Base-by-base conservation (phyloP, 2,329 filamentous ascomycete genomes). In the Ascochyta lentis region DNA sequence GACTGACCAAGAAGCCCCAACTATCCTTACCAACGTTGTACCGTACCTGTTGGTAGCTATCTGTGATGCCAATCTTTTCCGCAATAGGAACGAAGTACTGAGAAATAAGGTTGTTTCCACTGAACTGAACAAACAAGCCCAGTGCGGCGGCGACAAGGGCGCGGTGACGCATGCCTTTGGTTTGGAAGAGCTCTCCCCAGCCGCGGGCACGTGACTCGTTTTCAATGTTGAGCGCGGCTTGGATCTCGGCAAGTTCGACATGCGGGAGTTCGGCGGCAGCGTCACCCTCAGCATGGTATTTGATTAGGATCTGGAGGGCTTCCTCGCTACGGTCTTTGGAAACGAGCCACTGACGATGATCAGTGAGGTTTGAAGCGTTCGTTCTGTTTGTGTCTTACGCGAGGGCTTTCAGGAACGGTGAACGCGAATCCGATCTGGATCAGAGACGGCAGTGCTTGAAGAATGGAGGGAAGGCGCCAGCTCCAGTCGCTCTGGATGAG, bases 51-150 rank as follows among this genome's bases (percentile, higher is more conserved):
- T 64, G 59, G 16, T 68, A 64, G 10, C 53, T 79, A 39, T 81
- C 77, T 1, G 64, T 81, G 64, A 89, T 88, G 24, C 86, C 86
- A 31, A 86, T 86, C 38, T 83, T 83, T 24, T 79, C 75, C 66
- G 88, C 86, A 58, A 89, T 82, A 29, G 80, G 78, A 49, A 86
- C 83, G 66, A 88, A 84, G 69, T 89, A 89, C 71, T 89, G 88
- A 56, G 56, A 84, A 68, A 89, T 84, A 2, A 89, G 76, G 3
- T 70, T 86, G 66, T 89, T 89, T 23, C 87, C 87, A 42, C 82
- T 86, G 72, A 87, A 89, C 71, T 89, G 86, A 1, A 85, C 87
- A 61, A 89, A 87, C 61, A 89, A 72, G 58, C 86, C 87, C 13
- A 89, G 79, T 0, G 83, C 86, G 31, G 88, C 74, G 22, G 87